Evolutionary conservation across 257 asterid genomes (phyloP).

Genomic region (Pogostemon cablin): DNA sequence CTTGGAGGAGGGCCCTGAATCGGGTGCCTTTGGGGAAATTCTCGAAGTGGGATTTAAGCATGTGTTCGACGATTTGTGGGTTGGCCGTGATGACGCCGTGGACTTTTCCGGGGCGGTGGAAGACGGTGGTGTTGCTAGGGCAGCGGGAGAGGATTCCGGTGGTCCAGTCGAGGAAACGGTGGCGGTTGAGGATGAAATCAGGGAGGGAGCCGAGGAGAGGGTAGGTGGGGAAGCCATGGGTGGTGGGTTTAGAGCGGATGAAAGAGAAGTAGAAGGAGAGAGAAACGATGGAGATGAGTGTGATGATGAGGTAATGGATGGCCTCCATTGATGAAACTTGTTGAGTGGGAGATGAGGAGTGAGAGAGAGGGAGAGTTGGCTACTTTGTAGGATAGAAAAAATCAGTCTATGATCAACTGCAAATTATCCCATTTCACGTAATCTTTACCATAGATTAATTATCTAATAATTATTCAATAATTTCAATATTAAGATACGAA

Average conservation of each 20-base stretch:
- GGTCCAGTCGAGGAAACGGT: conserved; percentile 86
- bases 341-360: not conserved
- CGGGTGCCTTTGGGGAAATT: conserved; percentile 81
- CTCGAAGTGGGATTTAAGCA: conserved; percentile 70
- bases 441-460: no score
- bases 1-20: conserved; percentile 56
- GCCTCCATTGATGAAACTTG: conserved; percentile 38
- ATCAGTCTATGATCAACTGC: no score
- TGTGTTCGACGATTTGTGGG: conserved; percentile 65
- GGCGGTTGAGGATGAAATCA: conserved; percentile 72
- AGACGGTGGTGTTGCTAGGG: conserved; percentile 63
- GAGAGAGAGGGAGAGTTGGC: not conserved
- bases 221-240: conserved; percentile 53
- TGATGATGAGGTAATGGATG: conserved; percentile 26
- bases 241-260: conserved; percentile 18
- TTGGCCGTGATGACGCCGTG: conserved; percentile 80
- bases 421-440: no score
- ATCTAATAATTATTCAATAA: no score
- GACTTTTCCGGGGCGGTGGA: conserved; percentile 73
- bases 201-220: conserved; percentile 79
- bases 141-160: conserved; percentile 54
- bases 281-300: conserved; percentile 37
- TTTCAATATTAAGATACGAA: no score
- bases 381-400: no score
- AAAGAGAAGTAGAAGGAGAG: conserved; percentile 34